Conservation (phyloP, 169 alveolate species). For the Babesia bigemina region DNA sequence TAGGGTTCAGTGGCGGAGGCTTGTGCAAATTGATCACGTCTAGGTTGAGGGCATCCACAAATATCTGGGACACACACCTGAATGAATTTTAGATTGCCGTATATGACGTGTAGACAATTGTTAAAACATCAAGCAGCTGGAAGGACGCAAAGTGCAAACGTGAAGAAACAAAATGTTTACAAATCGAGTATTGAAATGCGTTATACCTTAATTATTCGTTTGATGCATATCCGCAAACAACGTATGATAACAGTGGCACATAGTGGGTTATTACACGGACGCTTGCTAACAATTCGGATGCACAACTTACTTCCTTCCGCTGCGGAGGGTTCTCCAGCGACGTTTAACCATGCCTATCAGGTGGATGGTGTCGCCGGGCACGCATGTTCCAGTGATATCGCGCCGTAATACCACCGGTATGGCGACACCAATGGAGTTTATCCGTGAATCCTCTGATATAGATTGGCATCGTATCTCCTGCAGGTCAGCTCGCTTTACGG, state of each 20-base stretch:
- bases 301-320: slow-evolving; percentile 51
- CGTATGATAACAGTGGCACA: too few relatives aligned
- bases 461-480: slow-evolving; percentile 74
- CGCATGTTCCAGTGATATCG: slow-evolving; percentile 71
- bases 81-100: not conserved
- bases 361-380: slow-evolving; percentile 75
- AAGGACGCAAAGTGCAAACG: too few relatives aligned
- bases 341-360: slow-evolving; percentile 66
- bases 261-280: too few relatives aligned
- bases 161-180: too few relatives aligned
- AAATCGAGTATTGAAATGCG: too few relatives aligned
- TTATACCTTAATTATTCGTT: too few relatives aligned
- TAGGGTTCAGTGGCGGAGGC: slow-evolving; percentile 28
- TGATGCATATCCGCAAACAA: too few relatives aligned
- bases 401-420: slow-evolving; percentile 72
- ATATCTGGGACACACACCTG: slow-evolving; percentile 71
- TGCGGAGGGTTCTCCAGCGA: slow-evolving; percentile 66
- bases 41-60: slow-evolving; percentile 69
- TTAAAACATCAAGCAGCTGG: not conserved
- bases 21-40: slow-evolving; percentile 54
- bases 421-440: slow-evolving; percentile 4
- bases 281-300: too few relatives aligned
- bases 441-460: slow-evolving; percentile 25
- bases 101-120: not conserved
- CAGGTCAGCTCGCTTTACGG: slow-evolving; percentile 60